phyloP scores from a whole-genome alignment of 345 rosid species.

The Brassica napus region Da-Ae NC_063450.1:50358001-50358500 shows the following conservation, averaged over 20 bases:
- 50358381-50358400: neutral
- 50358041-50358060: constrained; percentile 55
- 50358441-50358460: constrained; percentile 32
- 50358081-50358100: constrained; percentile 29
- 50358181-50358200: constrained; percentile 41
- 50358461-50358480: constrained; percentile 34
- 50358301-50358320: constrained; percentile 23
- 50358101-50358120: constrained; percentile 43
- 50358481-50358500: constrained; percentile 29
- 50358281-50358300: constrained; percentile 26
- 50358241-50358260: constrained; percentile 35
- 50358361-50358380: neutral
- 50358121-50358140: constrained; percentile 32
- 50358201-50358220: constrained; percentile 38
- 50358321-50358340: neutral
- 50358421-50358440: constrained; percentile 38
- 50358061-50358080: constrained; percentile 51
- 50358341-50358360: neutral
- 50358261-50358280: constrained; percentile 22
- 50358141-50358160: constrained; percentile 14
- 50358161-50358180: constrained; percentile 28
- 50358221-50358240: constrained; percentile 38
- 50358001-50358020: constrained; percentile 9
- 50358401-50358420: neutral
- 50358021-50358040: constrained; percentile 44